Base-by-base conservation (phyloP, 768 basidiomycete species). In the Trametes sanguinea region DNA sequence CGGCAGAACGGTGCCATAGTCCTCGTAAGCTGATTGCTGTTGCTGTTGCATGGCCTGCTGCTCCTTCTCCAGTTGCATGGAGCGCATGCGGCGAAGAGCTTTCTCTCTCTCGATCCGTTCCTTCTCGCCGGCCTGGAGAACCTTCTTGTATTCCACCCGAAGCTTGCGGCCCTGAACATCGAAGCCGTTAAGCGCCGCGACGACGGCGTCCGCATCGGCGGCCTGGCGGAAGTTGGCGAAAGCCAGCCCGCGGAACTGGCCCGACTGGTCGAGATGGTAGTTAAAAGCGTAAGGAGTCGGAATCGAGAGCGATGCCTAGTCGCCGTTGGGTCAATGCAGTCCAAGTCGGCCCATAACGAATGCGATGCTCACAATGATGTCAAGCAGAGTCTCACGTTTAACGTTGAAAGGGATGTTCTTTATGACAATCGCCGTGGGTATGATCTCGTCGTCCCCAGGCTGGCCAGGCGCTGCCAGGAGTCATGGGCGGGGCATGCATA, bases 351-450 rank as follows among this genome's bases (percentile, higher is more conserved):
- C 27, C n/a, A 22, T 6, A 0, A 35, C 8, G 11, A 37, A 55
- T 65, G 51, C 57, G 59, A 66, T 53, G 85, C 93, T 66, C 60
- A 96, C 95, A 74, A 99, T 98, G 74, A 98, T 94, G 78, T 91
- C 89, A 71, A 98, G 87, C 68, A 99, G 85, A 46, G 93, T 93
- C 79, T 98, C 96, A 72, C 93, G 89, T 78, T 95, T 93, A 67
- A 98, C 94, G 71, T 95, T 95, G 83, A 99, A 99, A 67, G 96
- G 96, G 79, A 99, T 99, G 81, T 98, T 98, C 86, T 99, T 99
- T 76, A 99, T 98, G 73, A 99, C 97, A 72, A 99, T 98, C 57
- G 97, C 97, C 9, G 95, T 98, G 57, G 96, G 96, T 77, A 98
- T 98, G 75, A 97, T 83, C 75, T 97, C 95, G 76, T 97, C 94